phyloP scores from a whole-genome alignment of 441 rosid genomes.

The Arabidopsis hybrid region DNA sequence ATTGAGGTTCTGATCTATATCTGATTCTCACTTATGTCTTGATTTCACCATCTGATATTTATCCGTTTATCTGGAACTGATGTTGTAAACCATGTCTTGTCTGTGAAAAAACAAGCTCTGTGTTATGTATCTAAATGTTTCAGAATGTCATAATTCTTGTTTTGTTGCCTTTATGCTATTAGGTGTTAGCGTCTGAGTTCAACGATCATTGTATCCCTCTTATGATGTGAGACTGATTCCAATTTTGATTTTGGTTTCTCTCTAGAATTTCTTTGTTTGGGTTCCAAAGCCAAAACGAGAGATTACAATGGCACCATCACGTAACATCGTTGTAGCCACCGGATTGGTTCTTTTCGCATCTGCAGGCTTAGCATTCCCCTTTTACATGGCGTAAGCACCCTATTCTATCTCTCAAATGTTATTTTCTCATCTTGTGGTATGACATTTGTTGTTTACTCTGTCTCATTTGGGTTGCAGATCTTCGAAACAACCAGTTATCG shows the following conservation, averaged over 20 bases:
- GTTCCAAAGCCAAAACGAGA: neutral
- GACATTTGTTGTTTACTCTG: neutral
- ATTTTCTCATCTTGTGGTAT: neutral
- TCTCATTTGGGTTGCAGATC: constrained; percentile 50
- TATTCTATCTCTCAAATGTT: neutral
- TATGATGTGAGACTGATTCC: neutral
- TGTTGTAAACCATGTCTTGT: too few relatives aligned
- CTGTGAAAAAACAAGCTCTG: too few relatives aligned
- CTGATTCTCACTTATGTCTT: too few relatives aligned
- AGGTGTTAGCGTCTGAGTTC: neutral
- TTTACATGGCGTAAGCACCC: constrained; percentile 79
- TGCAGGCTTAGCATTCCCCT: constrained; percentile 84
- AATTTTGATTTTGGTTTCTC: neutral
- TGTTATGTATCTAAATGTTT: too few relatives aligned
- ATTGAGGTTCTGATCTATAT: too few relatives aligned
- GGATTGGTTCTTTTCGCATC: constrained; percentile 78
- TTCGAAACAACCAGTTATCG: constrained; percentile 73
- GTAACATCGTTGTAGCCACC: constrained; percentile 72
- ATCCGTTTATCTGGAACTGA: too few relatives aligned
- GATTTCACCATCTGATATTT: too few relatives aligned
- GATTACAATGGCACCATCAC: constrained; percentile 53
- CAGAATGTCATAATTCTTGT: neutral
- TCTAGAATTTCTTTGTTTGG: neutral
- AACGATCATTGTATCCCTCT: neutral
- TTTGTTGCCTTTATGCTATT: neutral